Evolutionary conservation across 768 basidiomycete genomes (phyloP).

Genomic region (Coprinopsis sp.): DNA sequence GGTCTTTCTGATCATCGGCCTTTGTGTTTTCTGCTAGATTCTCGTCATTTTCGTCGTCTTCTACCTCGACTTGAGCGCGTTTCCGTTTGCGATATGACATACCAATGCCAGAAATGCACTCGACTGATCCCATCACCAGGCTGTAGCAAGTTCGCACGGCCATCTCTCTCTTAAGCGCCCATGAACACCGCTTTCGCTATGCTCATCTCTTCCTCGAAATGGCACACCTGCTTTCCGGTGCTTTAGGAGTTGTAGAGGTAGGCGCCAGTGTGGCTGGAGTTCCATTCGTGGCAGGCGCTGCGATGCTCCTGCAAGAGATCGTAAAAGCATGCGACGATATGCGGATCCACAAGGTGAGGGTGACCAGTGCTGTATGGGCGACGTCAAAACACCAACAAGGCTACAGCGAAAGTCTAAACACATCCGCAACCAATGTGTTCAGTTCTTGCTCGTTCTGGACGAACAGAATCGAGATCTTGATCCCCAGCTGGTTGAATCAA

Average conservation of each 20-base stretch:
- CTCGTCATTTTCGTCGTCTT: constrained; percentile 17
- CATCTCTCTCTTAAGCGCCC: neutral
- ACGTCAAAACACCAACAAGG: neutral
- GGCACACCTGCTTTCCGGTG: constrained; percentile 18
- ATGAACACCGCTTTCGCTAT: neutral
- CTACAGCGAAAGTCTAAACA: constrained; percentile 38
- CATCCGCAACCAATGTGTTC: constrained; percentile 38
- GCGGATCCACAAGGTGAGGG: constrained; percentile 45
- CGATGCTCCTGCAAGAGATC: constrained; percentile 40
- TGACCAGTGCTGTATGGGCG: constrained; percentile 5
- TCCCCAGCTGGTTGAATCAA: constrained; percentile 33
- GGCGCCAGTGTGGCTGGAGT: constrained; percentile 41
- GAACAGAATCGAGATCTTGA: constrained; percentile 35
- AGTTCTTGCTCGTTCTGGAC: constrained; percentile 33
- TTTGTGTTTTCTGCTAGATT: constrained; percentile 16
- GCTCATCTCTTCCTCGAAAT: constrained; percentile 9
- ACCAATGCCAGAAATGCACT: constrained; percentile 1
- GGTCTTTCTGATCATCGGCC: constrained; percentile 16
- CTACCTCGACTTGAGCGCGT: constrained; percentile 37
- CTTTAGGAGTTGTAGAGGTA: constrained; percentile 33
- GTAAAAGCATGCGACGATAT: constrained; percentile 42
- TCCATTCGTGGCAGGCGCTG: constrained; percentile 42
- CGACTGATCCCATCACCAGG: neutral
- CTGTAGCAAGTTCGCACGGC: neutral
- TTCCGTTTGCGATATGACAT: constrained; percentile 45